Evolutionary conservation across 129 eudicot species (phyloP).

Genomic region (Centrapalus pauciflorus): DNA sequence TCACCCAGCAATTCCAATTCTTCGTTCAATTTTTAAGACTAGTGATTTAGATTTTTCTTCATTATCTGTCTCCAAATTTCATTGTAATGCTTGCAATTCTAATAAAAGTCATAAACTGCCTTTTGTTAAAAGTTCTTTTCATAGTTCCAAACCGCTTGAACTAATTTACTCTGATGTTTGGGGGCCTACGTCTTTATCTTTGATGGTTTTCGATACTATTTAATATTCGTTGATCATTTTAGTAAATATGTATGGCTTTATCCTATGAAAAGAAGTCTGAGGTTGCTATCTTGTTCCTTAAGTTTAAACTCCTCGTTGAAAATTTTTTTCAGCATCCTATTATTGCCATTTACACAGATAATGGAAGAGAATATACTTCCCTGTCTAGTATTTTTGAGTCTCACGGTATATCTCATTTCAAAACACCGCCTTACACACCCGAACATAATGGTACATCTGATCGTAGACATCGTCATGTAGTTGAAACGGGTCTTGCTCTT

Average conservation of each 20-base stretch:
- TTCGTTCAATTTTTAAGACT: neutral
- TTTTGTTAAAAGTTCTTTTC: too few relatives aligned
- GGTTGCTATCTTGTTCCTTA: neutral
- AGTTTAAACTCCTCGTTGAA: neutral
- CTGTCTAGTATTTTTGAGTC: neutral
- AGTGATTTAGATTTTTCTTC: neutral
- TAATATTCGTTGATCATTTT: too few relatives aligned
- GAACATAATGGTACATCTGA: neutral
- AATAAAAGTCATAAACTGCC: too few relatives aligned
- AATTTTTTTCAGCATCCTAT: neutral
- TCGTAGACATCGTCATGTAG: neutral
- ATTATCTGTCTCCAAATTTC: neutral
- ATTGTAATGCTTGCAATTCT: neutral
- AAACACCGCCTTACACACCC: neutral
- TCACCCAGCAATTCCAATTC: neutral
- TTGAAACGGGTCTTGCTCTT: too few relatives aligned
- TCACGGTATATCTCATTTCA: neutral
- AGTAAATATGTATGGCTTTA: neutral
- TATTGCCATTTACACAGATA: neutral
- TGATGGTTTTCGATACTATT: too few relatives aligned
- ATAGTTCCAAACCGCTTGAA: too few relatives aligned
- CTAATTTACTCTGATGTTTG: too few relatives aligned
- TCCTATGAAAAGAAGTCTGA: neutral
- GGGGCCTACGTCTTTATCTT: too few relatives aligned
- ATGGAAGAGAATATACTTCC: too few relatives aligned